Conservation (phyloP, 2,329 filamentous ascomycete genomes). For the Botryotinia globosa region DNA sequence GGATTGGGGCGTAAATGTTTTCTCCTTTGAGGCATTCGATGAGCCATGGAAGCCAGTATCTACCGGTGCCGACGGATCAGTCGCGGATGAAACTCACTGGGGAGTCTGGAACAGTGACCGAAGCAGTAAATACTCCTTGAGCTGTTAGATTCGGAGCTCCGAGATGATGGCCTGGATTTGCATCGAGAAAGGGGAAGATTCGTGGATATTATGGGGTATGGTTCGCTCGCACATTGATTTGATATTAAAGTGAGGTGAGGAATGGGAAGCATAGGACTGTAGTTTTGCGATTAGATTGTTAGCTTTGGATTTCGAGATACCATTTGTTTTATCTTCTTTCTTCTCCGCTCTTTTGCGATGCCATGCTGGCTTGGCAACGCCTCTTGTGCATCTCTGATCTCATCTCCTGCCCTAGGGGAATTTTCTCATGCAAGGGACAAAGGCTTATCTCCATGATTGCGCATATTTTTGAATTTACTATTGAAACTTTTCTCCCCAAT, state of each 20-base stretch:
- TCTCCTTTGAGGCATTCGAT: slow-evolving; percentile 73
- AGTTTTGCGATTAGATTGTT: slow-evolving; percentile 1
- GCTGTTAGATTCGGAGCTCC: slow-evolving; percentile 21
- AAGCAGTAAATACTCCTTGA: slow-evolving; percentile 49
- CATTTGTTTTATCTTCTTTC: neutral
- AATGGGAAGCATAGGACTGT: neutral
- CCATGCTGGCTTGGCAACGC: neutral
- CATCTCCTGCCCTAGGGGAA: slow-evolving; percentile 1
- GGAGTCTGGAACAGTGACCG: slow-evolving; percentile 62
- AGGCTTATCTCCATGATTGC: neutral
- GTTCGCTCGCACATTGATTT: slow-evolving; percentile 5
- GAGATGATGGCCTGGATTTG: too few relatives aligned
- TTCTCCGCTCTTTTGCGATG: neutral
- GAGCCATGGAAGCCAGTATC: slow-evolving; percentile 68
- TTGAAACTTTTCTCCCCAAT: neutral
- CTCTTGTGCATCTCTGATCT: neutral
- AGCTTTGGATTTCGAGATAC: slow-evolving; percentile 14
- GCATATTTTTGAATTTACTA: neutral
- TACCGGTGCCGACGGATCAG: slow-evolving; percentile 59
- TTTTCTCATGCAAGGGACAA: neutral
- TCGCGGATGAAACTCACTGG: slow-evolving; percentile 65
- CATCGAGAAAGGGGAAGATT: neutral
- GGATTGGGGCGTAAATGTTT: slow-evolving; percentile 64
- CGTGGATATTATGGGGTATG: neutral
- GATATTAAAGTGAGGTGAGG: neutral